Percentiles rank a stretch among this genome's conserved stretches.
Conservation (phyloP, 1,284 basidiomycete species). For the Rhodotorula sp. region DNA sequence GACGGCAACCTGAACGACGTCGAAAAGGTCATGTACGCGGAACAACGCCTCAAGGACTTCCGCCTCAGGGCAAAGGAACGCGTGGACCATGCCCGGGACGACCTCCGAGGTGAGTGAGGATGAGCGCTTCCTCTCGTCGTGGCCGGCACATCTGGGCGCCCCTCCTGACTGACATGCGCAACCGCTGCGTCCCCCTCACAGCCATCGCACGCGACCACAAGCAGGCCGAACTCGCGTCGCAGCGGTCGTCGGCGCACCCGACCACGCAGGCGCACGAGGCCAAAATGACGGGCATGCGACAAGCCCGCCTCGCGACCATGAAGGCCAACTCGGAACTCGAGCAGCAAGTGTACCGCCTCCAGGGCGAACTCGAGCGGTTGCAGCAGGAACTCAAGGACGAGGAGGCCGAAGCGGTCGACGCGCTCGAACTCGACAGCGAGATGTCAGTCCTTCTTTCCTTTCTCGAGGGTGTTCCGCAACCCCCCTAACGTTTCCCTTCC, state of each 20-base stretch:
- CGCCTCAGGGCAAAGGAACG: constrained; percentile 12
- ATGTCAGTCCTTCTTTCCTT: constrained; percentile 19
- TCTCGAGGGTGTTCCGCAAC: background rate
- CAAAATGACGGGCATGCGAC: constrained; percentile 19
- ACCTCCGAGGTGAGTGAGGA: constrained; percentile 27
- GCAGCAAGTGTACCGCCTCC: constrained; percentile 23
- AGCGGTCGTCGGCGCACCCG: constrained; percentile 20
- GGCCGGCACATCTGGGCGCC: background rate
- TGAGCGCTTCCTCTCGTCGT: no score
- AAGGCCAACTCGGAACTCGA: constrained; percentile 39
- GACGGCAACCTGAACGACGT: constrained; percentile 23
- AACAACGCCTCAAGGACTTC: constrained; percentile 23
- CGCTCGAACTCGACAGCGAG: constrained; percentile 27
- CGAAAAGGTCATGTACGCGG: constrained; percentile 24
- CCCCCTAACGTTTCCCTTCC: background rate
- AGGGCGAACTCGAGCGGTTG: constrained; percentile 32
- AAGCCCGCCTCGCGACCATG: constrained; percentile 17
- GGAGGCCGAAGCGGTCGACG: constrained; percentile 32
- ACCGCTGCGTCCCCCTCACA: background rate
- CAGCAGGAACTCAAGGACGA: constrained; percentile 37
- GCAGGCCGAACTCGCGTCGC: constrained; percentile 12
- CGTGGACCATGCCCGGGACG: constrained; percentile 35
- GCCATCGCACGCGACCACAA: constrained; percentile 33
- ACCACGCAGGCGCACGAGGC: constrained; percentile 29
- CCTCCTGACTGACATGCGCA: no score